Conservation (phyloP, 495 filamentous ascomycete species). For the Penicillium macrosclerotiorum region DNA sequence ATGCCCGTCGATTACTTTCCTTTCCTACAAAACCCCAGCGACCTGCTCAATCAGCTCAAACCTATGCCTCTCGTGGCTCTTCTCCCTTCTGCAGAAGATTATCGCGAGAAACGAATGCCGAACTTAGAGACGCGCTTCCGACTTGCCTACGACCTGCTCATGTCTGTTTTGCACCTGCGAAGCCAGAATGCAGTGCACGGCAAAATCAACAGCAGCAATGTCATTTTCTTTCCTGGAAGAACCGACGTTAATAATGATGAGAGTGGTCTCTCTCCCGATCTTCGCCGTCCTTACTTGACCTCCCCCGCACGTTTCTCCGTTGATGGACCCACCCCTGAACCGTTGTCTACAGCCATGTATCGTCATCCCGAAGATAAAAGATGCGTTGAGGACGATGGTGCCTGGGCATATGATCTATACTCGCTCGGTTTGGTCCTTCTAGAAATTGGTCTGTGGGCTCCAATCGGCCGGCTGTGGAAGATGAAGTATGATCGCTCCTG, state of each 20-base stretch:
- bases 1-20: constrained; percentile 63
- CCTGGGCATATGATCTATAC: constrained; percentile 75
- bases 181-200: constrained; percentile 74
- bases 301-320: constrained; percentile 79
- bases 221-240: constrained; percentile 69
- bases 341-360: constrained; percentile 62
- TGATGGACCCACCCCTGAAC: constrained; percentile 53
- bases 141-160: constrained; percentile 74
- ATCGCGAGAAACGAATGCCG: constrained; percentile 42
- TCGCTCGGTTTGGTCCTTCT: constrained; percentile 79
- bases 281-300: constrained; percentile 73
- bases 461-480: constrained; percentile 66
- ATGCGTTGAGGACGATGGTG: constrained; percentile 48
- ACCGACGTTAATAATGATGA: constrained; percentile 40
- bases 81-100: constrained; percentile 46
- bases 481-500: constrained; percentile 61
- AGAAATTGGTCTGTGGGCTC: constrained; percentile 88
- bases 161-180: constrained; percentile 73
- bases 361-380: constrained; percentile 74
- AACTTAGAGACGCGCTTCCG: constrained; percentile 79
- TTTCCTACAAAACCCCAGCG: constrained; percentile 44
- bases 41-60: constrained; percentile 38
- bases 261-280: constrained; percentile 47
- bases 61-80: constrained; percentile 49
- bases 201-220: constrained; percentile 75